phyloP scores from a whole-genome alignment of 2,329 filamentous ascomycete genomes.

The Cytospora chrysosperma region DNA sequence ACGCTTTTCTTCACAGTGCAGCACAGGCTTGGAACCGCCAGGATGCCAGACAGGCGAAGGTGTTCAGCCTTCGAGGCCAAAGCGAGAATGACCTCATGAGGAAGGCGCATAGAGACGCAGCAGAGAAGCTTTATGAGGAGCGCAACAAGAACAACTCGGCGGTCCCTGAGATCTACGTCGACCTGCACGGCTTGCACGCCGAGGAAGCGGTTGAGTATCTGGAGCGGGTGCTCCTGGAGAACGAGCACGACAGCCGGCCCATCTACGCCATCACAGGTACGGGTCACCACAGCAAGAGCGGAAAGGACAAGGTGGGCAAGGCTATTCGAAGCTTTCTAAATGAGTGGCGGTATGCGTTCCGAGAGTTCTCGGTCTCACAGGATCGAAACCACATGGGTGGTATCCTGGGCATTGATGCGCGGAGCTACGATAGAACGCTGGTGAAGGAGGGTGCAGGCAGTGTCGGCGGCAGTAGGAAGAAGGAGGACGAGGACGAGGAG shows the following conservation, averaged over 20 bases:
- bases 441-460: slow-evolving; percentile 39
- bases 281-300: slow-evolving; percentile 96
- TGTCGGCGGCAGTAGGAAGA: slow-evolving; percentile 34
- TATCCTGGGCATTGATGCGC: slow-evolving; percentile 65
- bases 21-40: slow-evolving; percentile 99
- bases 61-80: slow-evolving; percentile 88
- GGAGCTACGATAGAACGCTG: slow-evolving; percentile 65
- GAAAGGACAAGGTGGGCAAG: slow-evolving; percentile 97
- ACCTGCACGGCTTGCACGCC: slow-evolving; percentile 96
- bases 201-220: slow-evolving; percentile 96
- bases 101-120: slow-evolving; percentile 92
- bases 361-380: slow-evolving; percentile 95
- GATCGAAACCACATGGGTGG: slow-evolving; percentile 82
- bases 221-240: slow-evolving; percentile 81
- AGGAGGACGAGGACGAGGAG: slow-evolving; percentile 40
- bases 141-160: slow-evolving; percentile 69
- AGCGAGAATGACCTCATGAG: slow-evolving; percentile 97
- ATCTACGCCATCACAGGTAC: slow-evolving; percentile 97
- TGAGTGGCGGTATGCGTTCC: slow-evolving; percentile 93
- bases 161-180: slow-evolving; percentile 80
- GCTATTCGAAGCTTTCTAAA: slow-evolving; percentile 87
- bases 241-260: slow-evolving; percentile 68
- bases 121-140: slow-evolving; percentile 87
- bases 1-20: slow-evolving; percentile 56
- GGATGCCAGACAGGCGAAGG: slow-evolving; percentile 93